Evolutionary conservation across 2,329 filamentous ascomycete genomes (phyloP).

Genomic region (Cladosporium sp.): DNA sequence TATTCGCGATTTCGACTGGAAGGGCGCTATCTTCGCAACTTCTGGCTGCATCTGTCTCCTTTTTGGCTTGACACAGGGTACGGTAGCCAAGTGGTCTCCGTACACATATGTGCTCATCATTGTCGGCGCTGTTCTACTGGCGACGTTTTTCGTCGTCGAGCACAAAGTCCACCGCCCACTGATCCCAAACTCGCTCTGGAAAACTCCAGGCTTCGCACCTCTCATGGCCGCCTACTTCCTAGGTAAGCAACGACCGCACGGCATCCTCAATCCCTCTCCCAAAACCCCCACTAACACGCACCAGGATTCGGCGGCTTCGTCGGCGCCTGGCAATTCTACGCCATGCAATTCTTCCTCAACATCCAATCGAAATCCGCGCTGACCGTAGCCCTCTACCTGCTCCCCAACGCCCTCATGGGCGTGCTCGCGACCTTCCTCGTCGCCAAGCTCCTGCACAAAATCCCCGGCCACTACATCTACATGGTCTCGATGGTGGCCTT

Average conservation of each 20-base stretch:
- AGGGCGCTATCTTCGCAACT: constrained; percentile 26
- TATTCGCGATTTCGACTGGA: constrained; percentile 27
- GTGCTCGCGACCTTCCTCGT: constrained; percentile 43
- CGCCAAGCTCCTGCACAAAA: constrained; percentile 39
- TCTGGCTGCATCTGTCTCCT: constrained; percentile 30
- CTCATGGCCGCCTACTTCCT: constrained; percentile 32
- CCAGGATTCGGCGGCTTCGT: constrained; percentile 33
- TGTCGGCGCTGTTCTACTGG: constrained; percentile 27
- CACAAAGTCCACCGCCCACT: constrained; percentile 28
- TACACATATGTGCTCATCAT: constrained; percentile 34
- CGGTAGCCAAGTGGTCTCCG: constrained; percentile 30
- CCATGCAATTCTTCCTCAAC: constrained; percentile 34
- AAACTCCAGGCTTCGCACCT: constrained; percentile 38
- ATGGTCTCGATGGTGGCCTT: constrained; percentile 37
- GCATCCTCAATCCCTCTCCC: neutral
- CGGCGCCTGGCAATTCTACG: constrained; percentile 31
- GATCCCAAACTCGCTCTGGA: constrained; percentile 36
- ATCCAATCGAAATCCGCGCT: constrained; percentile 36
- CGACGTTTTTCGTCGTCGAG: constrained; percentile 29
- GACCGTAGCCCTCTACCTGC: constrained; percentile 38
- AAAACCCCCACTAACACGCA: neutral
- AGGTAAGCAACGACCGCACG: neutral
- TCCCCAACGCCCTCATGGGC: constrained; percentile 42
- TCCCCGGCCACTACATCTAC: constrained; percentile 44
- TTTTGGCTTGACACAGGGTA: constrained; percentile 33